Evolutionary conservation across 192 early-diverging fungal species (phyloP).

Genomic region (Chytriomyces sp.): DNA sequence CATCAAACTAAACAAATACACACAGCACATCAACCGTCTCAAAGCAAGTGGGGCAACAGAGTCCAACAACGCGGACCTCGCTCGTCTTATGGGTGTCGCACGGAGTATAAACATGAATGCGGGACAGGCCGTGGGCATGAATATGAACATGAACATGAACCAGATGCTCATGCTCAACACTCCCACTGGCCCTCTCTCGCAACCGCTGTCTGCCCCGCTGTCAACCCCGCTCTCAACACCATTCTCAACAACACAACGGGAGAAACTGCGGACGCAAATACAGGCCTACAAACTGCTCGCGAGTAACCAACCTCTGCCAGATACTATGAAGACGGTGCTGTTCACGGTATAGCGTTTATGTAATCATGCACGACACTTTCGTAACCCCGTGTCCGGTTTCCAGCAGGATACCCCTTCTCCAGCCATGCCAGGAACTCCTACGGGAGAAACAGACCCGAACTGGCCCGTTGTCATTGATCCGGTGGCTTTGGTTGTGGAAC

Average conservation of each 20-base stretch:
- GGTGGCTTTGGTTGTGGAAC: conserved; percentile 73
- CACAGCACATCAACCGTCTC: neutral
- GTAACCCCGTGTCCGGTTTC: conserved; percentile 58
- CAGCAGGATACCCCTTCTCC: conserved; percentile 24
- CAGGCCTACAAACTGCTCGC: conserved; percentile 83
- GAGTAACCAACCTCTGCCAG: conserved; percentile 78
- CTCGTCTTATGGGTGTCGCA: neutral
- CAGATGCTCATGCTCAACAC: too few relatives aligned
- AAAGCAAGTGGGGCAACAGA: neutral
- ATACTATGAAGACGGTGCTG: conserved; percentile 58
- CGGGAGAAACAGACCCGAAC: neutral
- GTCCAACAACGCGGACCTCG: neutral
- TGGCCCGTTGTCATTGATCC: conserved; percentile 64
- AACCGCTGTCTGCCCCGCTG: too few relatives aligned
- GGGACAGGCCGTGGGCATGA: neutral
- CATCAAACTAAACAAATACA: too few relatives aligned
- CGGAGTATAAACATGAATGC: neutral
- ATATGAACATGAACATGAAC: neutral
- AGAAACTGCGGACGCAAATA: conserved; percentile 79
- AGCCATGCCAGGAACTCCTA: conserved; percentile 54
- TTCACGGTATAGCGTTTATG: neutral
- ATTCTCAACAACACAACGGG: conserved; percentile 64
- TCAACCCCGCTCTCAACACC: neutral
- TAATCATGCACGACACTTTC: conserved; percentile 32
- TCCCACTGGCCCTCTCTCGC: too few relatives aligned